Evolutionary conservation across 148 eudicot species (phyloP), one percentile per base, ranked within the genome.

Genomic region (Chenopodium album): DNA sequence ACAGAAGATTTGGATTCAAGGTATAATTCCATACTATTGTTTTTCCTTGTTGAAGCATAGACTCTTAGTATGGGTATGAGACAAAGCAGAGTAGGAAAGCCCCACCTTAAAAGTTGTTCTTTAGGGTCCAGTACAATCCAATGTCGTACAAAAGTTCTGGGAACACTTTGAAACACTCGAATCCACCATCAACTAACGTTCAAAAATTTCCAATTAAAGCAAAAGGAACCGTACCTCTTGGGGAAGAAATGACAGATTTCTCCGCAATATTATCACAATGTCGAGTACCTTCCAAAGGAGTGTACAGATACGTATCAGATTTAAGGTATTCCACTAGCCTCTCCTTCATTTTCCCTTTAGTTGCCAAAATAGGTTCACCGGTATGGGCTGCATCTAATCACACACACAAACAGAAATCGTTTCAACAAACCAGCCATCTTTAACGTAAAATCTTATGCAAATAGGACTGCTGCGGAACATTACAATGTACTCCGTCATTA

Each of bases 271-370:
- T n/a, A 63, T 69, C 76, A 31, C 62, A 48, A 64, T 52, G 64
- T 47, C 14, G 37, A 44, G 68, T 72, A 7, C 52, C 54, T 16
- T 11, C 83, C 66, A 84, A 19, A 19, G 86, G 86, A 37, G 83
- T 80, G 71, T 84, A 84, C 56, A 84, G 19, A 71, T 84, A 84
- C 0, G 44, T 60, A 71, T 84, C 86, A 69, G 83, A 80, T 76
- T 71, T 84, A 17, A 84, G 73, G 77, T 84, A 80, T 0, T 71
- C 70, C 77, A 63, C 56, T 64, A 80, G 28, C 29, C 65, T 84
- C 73, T 76, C 74, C 50, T 65, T 71, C 34, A 20, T 10, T n/a
- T 64, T 31, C 12, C 72, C 50, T 13, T 65, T 48, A 2, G 63
- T 63, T 34, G 37, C n/a, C 75, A 76, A 71, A 7, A 71, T 34